Percentiles rank a stretch among this genome's conserved stretches.
phyloP scores from a whole-genome alignment of 768 basidiomycete genomes.

The Cystobasidium onofrii region DNA sequence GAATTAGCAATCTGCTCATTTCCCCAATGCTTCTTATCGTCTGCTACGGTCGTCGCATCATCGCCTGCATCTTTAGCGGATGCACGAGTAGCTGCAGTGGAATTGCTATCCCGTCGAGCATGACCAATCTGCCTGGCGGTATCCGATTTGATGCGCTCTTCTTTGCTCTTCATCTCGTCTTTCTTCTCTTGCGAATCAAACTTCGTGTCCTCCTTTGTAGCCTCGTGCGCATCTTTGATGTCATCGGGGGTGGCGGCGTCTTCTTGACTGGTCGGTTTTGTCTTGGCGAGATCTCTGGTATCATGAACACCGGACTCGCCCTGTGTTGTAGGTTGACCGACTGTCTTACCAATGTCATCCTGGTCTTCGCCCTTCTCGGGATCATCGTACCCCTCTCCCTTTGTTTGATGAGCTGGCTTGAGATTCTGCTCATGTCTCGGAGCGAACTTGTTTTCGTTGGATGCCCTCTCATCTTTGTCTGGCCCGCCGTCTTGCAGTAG shows the following conservation, averaged over 20 bases:
- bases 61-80: neutral
- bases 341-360: neutral
- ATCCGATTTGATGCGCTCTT: neutral
- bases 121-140: neutral
- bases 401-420: neutral
- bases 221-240: neutral
- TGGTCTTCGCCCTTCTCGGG: neutral
- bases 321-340: neutral
- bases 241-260: slow-evolving; percentile 17
- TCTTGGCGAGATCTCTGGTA: slow-evolving; percentile 18
- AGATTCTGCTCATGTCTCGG: neutral
- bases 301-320: slow-evolving; percentile 2
- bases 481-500: neutral
- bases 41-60: neutral
- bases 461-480: neutral
- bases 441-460: neutral
- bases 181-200: neutral
- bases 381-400: slow-evolving; percentile 9
- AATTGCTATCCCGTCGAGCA: neutral
- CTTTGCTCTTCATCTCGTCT: neutral
- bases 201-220: neutral
- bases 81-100: neutral
- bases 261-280: slow-evolving; percentile 14
- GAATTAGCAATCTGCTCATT: slow-evolving; percentile 28
- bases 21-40: neutral